phyloP scores from a whole-genome alignment of 495 filamentous ascomycete species.

The Penicillium manginii region DNA sequence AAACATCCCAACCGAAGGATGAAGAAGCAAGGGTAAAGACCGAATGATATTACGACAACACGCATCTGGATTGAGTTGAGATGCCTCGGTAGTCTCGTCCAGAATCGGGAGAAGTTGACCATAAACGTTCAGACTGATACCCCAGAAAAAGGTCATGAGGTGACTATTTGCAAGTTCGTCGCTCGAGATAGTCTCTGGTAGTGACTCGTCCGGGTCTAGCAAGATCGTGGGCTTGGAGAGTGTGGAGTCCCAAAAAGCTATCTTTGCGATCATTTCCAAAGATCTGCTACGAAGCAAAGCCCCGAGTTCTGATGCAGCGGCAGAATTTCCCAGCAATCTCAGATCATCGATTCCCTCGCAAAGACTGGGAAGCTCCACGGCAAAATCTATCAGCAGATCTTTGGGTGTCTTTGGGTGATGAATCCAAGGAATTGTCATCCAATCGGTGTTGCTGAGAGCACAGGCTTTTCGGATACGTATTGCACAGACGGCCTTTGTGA shows the following conservation, averaged over 20 bases:
- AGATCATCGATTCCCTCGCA: conserved; percentile 10
- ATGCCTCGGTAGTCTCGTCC: neutral
- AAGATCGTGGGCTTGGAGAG: neutral
- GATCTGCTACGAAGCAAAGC: neutral
- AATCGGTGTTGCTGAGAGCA: neutral
- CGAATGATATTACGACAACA: conserved; percentile 11
- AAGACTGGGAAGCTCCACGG: conserved; percentile 9
- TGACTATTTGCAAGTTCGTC: conserved; percentile 2
- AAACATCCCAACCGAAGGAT: conserved; percentile 11
- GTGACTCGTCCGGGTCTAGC: neutral
- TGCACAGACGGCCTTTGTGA: conserved; percentile 2
- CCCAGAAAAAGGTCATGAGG: conserved; percentile 16
- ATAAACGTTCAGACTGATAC: conserved; percentile 5
- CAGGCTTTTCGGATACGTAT: conserved; percentile 1
- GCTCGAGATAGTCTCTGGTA: neutral
- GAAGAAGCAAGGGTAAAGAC: conserved; percentile 10
- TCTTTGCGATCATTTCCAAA: neutral
- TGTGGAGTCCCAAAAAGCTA: conserved; percentile 1
- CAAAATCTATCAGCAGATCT: conserved; percentile 12
- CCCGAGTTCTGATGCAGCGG: neutral
- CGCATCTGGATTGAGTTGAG: conserved; percentile 1
- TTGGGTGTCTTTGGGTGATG: conserved; percentile 10
- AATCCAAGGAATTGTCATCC: conserved; percentile 11
- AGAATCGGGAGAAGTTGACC: neutral
- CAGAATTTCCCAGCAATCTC: neutral